Evolutionary conservation across 2,329 filamentous ascomycete species (phyloP).

Genomic region (Chalara sp.): DNA sequence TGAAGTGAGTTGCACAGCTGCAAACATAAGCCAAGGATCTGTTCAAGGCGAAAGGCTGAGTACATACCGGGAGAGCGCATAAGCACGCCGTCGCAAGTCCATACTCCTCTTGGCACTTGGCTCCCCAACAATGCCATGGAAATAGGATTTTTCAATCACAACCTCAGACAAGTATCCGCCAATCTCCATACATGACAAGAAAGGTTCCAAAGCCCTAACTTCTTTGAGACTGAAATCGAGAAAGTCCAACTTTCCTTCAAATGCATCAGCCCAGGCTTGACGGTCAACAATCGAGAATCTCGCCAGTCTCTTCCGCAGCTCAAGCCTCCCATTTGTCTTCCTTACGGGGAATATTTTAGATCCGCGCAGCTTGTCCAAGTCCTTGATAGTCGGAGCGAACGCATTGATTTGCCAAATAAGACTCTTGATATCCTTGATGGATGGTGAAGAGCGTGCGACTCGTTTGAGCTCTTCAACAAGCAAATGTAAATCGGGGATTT

Average conservation of each 20-base stretch:
- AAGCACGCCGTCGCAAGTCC: constrained; percentile 5
- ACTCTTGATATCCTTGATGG: constrained; percentile 7
- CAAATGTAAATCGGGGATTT: constrained; percentile 7
- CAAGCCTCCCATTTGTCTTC: not conserved
- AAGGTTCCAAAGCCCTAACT: constrained; percentile 5
- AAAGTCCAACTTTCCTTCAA: constrained; percentile 6
- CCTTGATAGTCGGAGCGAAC: constrained; percentile 3
- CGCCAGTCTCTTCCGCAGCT: not conserved
- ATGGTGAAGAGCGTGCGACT: constrained; percentile 7
- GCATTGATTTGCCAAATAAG: constrained; percentile 10
- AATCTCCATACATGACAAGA: constrained; percentile 4
- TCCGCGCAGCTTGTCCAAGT: not conserved
- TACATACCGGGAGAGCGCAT: constrained; percentile 9
- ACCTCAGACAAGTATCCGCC: constrained; percentile 8
- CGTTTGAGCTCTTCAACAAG: constrained; percentile 9
- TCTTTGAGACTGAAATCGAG: constrained; percentile 11
- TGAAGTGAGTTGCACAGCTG: constrained; percentile 11
- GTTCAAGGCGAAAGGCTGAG: not conserved
- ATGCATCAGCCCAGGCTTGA: constrained; percentile 5
- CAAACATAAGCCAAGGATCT: constrained; percentile 3
- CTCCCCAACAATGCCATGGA: constrained; percentile 2
- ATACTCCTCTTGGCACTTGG: constrained; percentile 4
- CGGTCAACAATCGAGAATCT: constrained; percentile 9
- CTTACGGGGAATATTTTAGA: constrained; percentile 4
- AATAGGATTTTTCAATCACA: constrained; percentile 8